Percentiles rank a stretch among this genome's conserved stretches.
Conservation (phyloP, 2,329 filamentous ascomycete species). For the Aspergillus sp. region DNA sequence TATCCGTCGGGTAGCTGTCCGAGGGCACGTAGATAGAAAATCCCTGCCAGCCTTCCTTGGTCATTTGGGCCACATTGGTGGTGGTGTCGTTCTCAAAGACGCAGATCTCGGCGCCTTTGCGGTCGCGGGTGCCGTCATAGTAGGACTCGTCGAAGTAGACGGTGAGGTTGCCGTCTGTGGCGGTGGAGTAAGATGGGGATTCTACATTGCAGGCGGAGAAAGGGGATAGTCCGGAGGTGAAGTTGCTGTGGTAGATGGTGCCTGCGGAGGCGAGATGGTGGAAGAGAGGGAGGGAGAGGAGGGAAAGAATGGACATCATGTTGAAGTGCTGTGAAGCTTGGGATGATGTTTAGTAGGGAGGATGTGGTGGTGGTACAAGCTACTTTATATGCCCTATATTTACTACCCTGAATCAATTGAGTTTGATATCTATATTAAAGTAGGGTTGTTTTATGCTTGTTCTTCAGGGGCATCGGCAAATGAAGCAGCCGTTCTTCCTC, state of each 20-base stretch:
- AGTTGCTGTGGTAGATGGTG: background rate
- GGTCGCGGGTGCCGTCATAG: background rate
- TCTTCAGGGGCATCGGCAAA: too few relatives aligned
- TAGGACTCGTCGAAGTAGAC: constrained; percentile 3
- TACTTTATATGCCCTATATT: too few relatives aligned
- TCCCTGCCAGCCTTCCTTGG: constrained; percentile 7
- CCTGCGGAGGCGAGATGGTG: background rate
- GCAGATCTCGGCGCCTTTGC: constrained; percentile 5
- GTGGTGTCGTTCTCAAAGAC: background rate
- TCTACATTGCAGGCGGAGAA: constrained; percentile 6
- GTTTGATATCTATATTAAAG: too few relatives aligned
- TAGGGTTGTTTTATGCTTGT: too few relatives aligned
- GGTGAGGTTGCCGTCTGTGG: background rate
- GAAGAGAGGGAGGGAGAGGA: too few relatives aligned
- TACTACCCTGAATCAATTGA: too few relatives aligned
- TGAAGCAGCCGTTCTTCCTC: too few relatives aligned
- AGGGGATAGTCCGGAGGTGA: background rate
- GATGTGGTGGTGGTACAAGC: too few relatives aligned
- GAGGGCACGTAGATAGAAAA: background rate
- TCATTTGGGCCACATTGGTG: constrained; percentile 4
- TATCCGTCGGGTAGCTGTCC: background rate
- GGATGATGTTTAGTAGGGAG: too few relatives aligned
- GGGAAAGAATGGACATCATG: too few relatives aligned
- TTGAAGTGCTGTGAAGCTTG: too few relatives aligned
- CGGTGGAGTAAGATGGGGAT: background rate